These are phyloP conservation scores for Schoenoplectus triqueter DNA, from an alignment of 202 grass and related monocot species.

Conservation along the genomic window DNA sequence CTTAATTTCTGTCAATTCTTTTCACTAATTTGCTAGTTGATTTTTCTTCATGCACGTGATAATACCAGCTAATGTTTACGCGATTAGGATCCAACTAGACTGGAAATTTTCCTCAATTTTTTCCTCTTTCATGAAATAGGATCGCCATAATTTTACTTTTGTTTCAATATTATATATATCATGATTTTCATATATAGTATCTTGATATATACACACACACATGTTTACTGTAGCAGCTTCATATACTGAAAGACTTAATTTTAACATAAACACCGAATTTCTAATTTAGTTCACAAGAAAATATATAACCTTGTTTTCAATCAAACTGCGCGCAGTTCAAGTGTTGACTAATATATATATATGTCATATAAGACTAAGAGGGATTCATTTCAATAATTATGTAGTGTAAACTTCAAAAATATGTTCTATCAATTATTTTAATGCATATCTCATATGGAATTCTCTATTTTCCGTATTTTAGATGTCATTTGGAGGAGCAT, in stretches of 20 bases:
- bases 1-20: not conserved
- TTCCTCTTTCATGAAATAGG: not conserved
- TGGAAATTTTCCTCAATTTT: not conserved
- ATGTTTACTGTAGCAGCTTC: not conserved
- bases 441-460: not conserved
- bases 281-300: not conserved
- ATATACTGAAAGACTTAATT: slow-evolving; percentile 1
- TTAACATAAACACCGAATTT: not conserved
- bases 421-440: not conserved
- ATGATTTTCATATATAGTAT: not conserved
- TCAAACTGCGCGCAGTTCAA: not conserved
- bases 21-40: not conserved
- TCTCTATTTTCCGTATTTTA: not conserved
- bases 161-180: not conserved
- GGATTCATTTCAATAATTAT: not conserved
- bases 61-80: not conserved
- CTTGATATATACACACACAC: no score
- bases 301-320: not conserved
- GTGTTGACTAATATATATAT: not conserved
- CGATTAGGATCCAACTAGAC: not conserved
- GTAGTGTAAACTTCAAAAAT: slow-evolving; percentile 5
- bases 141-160: not conserved
- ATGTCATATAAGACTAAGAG: no score
- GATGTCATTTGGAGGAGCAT: slow-evolving; percentile 19
- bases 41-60: not conserved